Evolutionary conservation across 345 rosid species (phyloP), one percentile per base, ranked within the genome.

Genomic region (Schrenkiella parvula): DNA sequence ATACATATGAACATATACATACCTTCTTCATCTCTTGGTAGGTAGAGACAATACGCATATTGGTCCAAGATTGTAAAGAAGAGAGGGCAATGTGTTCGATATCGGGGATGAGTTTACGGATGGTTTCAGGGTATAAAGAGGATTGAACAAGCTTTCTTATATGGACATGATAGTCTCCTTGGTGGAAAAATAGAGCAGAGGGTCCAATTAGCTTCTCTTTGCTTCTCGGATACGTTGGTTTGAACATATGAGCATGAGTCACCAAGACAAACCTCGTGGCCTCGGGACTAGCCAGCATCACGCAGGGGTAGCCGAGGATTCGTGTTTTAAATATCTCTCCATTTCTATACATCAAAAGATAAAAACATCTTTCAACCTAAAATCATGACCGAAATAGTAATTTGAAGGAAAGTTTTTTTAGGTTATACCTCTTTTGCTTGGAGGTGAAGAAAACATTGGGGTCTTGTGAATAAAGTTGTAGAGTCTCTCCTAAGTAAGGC

Each of bases 191-290:
- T 6, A 93, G 58, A 5, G 97, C 98, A 15, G 74, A 76, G 9
- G 93, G 88, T 50, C 98, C 98, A 14, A 93, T 88, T 21, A 93
- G 58, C 78, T 76, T 80, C 84, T 88, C 95, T 76, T 93, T 93
- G 86, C 95, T 85, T 55, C 78, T 85, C 0, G 98, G 98, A 75
- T 93, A 93, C 5, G 90, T 88, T 31, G 98, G 98, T 81, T 82
- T 88, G 92, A 90, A 93, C 85, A 90, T 70, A 58, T 79, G 80
- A 13, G 95, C 89, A 50, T 85, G 86, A 39, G 89, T 90, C 70
- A 86, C 93, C 66, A 93, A 77, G 60, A 93, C 97, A 66, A 93
- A 88, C 74, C 73, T 79, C 1, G 89, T 88, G 0, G 98, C 97
- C 74, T 88, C 97, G 0, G 89, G 95, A 50, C 92, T 87, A 14